Evolutionary conservation across 257 asterid species (phyloP).

Genomic region (Verbena officinalis): DNA sequence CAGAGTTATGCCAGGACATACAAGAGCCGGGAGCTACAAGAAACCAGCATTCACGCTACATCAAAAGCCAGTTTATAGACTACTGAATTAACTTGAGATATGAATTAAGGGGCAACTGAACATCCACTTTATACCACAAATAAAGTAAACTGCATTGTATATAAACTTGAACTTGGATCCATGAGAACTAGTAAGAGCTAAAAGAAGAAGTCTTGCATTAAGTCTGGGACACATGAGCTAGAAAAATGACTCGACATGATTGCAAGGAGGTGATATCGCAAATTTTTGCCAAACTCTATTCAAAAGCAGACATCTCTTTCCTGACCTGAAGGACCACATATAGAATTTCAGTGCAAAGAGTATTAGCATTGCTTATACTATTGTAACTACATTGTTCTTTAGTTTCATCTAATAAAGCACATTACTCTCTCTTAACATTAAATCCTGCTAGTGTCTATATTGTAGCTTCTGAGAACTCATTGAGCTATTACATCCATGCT

Average conservation of each 20-base stretch:
- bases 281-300: background rate
- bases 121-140: slow-evolving; percentile 22
- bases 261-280: background rate
- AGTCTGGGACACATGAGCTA: slow-evolving; percentile 16
- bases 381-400: background rate
- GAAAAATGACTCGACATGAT: slow-evolving; percentile 3
- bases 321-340: slow-evolving; percentile 1
- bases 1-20: slow-evolving; percentile 89
- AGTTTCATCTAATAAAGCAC: slow-evolving; percentile 12
- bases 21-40: slow-evolving; percentile 90
- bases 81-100: slow-evolving; percentile 19
- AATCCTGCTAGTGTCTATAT: slow-evolving; percentile 3
- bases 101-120: slow-evolving; percentile 3
- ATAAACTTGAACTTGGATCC: background rate
- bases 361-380: slow-evolving; percentile 18
- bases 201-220: background rate
- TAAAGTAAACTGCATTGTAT: background rate
- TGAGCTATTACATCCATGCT: background rate
- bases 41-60: slow-evolving; percentile 32
- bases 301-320: background rate
- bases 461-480: background rate
- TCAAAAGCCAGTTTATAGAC: slow-evolving; percentile 28
- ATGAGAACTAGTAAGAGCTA: slow-evolving; percentile 9
- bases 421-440: background rate
- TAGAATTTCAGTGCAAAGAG: slow-evolving; percentile 13